These are phyloP conservation scores for Teratosphaeriaceae sp. DNA, from an alignment of 2,329 filamentous ascomycete genomes.

Conservation along the genomic window DNA sequence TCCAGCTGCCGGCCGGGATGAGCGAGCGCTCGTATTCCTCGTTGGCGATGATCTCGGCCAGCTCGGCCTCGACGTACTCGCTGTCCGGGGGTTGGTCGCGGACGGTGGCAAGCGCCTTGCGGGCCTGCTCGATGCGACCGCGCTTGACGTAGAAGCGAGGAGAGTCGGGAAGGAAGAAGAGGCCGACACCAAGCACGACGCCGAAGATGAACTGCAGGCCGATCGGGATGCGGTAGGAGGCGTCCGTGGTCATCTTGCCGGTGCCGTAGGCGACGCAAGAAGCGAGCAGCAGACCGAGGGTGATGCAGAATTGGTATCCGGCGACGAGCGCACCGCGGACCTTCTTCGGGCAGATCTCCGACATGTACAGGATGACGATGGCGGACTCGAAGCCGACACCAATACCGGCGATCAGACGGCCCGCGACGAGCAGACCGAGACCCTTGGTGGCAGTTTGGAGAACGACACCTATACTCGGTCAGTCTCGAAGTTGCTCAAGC, in stretches of 20 bases:
- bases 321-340: constrained; percentile 74
- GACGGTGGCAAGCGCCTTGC: constrained; percentile 56
- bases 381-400: constrained; percentile 77
- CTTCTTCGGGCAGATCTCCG: constrained; percentile 53
- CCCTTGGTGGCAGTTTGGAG: constrained; percentile 55
- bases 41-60: constrained; percentile 83
- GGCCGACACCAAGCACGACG: constrained; percentile 63
- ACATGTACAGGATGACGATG: constrained; percentile 82
- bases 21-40: constrained; percentile 72
- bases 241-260: constrained; percentile 53
- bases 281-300: constrained; percentile 60
- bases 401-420: constrained; percentile 67
- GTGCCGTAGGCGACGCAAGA: constrained; percentile 68
- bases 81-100: constrained; percentile 69
- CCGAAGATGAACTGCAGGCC: constrained; percentile 75
- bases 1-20: constrained; percentile 59
- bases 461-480: constrained; percentile 38
- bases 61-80: constrained; percentile 68
- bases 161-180: constrained; percentile 74
- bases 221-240: constrained; percentile 75
- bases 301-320: constrained; percentile 79
- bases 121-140: constrained; percentile 60
- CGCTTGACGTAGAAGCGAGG: constrained; percentile 81
- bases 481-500: neutral
- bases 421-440: constrained; percentile 60